phyloP scores from a whole-genome alignment of 495 filamentous ascomycete species.

The Lasiosphaeris hirsuta region DNA sequence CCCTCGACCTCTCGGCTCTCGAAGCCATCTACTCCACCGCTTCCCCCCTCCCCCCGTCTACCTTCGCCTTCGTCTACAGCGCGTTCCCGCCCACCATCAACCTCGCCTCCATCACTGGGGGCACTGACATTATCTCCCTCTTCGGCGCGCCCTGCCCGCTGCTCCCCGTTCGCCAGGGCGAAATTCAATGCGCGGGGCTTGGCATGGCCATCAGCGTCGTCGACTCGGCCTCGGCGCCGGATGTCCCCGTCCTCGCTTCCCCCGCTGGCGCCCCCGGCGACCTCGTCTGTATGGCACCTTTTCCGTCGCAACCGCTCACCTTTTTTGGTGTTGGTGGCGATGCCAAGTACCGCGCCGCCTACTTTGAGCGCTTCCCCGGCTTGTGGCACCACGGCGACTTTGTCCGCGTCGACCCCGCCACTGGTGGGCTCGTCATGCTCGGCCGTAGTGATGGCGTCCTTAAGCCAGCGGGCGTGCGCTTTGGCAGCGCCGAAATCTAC shows the following conservation, averaged over 20 bases:
- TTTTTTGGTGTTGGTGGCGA: conserved; percentile 78
- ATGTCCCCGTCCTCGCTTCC: conserved; percentile 38
- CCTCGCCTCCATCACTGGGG: conserved; percentile 80
- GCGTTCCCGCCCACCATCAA: conserved; percentile 73
- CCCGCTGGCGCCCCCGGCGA: conserved; percentile 72
- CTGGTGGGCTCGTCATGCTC: conserved; percentile 79
- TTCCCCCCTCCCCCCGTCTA: conserved; percentile 85
- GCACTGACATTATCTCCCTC: conserved; percentile 90
- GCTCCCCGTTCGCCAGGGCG: conserved; percentile 78
- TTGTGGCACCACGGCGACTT: conserved; percentile 98
- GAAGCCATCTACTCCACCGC: conserved; percentile 90
- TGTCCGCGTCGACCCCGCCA: conserved; percentile 67
- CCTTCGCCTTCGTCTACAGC: conserved; percentile 82
- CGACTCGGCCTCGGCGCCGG: conserved; percentile 53
- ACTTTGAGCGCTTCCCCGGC: conserved; percentile 75
- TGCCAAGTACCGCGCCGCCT: conserved; percentile 72
- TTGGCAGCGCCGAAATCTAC: conserved; percentile 85
- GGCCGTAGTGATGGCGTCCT: conserved; percentile 75
- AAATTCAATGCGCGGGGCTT: conserved; percentile 86
- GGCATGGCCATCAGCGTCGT: conserved; percentile 86
- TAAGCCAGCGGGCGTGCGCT: conserved; percentile 74
- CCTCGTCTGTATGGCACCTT: conserved; percentile 80
- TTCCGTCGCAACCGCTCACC: conserved; percentile 83
- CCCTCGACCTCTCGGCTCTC: conserved; percentile 54
- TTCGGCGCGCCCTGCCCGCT: conserved; percentile 86